Conservation (phyloP, 129 eudicot species). For the Flaveria ramosissima region DNA sequence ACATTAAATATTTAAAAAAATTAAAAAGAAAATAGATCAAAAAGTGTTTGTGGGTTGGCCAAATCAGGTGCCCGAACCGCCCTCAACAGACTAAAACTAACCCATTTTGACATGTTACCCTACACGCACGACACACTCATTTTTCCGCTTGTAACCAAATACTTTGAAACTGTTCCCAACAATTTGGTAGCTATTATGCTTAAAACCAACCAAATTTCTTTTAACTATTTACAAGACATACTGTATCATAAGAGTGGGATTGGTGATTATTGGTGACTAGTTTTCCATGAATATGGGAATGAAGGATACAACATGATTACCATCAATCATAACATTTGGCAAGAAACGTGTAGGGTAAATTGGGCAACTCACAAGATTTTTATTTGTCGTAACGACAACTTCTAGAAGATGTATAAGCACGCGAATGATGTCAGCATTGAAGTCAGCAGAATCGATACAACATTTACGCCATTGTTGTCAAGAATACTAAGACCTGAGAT, state of each 20-base stretch:
- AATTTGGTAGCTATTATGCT: too few relatives aligned
- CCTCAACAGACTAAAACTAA: neutral
- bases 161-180: neutral
- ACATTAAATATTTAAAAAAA: neutral
- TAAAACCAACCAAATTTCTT: neutral
- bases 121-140: neutral
- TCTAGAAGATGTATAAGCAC: constrained; percentile 63
- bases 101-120: neutral
- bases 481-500: constrained; percentile 83
- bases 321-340: constrained; percentile 12
- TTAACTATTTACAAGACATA: neutral
- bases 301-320: constrained; percentile 29
- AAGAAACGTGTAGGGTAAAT: constrained; percentile 10
- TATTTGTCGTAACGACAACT: neutral
- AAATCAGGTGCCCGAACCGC: neutral
- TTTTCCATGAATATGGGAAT: constrained; percentile 2
- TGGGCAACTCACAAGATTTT: constrained; percentile 16
- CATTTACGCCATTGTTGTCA: constrained; percentile 92
- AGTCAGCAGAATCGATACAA: constrained; percentile 75
- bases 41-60: neutral
- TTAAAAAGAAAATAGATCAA: neutral
- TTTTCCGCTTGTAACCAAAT: neutral
- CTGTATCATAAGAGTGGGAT: neutral
- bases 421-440: constrained; percentile 63
- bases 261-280: constrained; percentile 9